These are phyloP conservation scores for Beauveria brongniartii DNA, from an alignment of 2,329 filamentous ascomycete species.

Conservation along the genomic window DNA sequence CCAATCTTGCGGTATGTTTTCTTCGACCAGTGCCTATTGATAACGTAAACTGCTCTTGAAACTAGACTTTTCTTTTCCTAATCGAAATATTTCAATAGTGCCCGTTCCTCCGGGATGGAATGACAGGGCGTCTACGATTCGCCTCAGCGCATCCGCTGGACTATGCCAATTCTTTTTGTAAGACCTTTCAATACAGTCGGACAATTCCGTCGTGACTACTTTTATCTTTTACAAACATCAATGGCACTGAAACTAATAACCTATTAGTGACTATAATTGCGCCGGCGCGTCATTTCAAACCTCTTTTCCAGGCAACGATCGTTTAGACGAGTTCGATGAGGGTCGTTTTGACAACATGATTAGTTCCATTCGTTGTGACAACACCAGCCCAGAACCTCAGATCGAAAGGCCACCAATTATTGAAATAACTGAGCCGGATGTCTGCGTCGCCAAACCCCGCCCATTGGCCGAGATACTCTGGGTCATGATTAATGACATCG, in stretches of 20 bases:
- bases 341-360: neutral
- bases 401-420: neutral
- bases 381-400: neutral
- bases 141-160: neutral
- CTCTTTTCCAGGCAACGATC: neutral
- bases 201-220: neutral
- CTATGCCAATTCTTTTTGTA: neutral
- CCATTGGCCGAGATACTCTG: constrained; percentile 6
- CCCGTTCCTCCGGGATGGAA: neutral
- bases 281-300: neutral
- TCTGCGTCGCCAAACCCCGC: neutral
- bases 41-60: neutral
- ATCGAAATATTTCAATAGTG: neutral
- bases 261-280: neutral
- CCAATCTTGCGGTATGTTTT: neutral
- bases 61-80: neutral
- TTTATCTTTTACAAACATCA: neutral
- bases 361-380: neutral
- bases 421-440: neutral
- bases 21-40: neutral
- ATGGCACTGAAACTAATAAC: neutral
- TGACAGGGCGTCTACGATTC: neutral
- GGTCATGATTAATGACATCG: constrained; percentile 7
- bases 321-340: neutral
- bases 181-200: neutral